Evolutionary conservation across 371 early-diverging fungal species (phyloP), one percentile per base, ranked within the genome.

Genomic region (Mucor irregularis): DNA sequence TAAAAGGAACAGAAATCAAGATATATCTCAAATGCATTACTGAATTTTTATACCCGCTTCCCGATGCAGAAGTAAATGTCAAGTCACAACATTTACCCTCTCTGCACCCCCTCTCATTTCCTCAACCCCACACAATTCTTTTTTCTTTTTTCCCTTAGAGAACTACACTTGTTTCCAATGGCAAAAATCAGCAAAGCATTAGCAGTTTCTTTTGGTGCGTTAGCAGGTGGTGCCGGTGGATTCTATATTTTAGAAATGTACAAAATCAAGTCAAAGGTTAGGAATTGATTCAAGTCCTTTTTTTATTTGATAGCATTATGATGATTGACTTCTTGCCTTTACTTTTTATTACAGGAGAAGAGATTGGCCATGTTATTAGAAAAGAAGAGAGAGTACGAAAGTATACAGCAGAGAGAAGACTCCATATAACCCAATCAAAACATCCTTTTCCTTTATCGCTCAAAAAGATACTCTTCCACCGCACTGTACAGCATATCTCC

Each of bases 171-270:
- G 13, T 25, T 22, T n/a, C 16, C 2, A 13, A 70, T 69, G 73
- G 46, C 62, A 21, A 70, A 62, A 42, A 38, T 73, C 28, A 53
- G 61, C 43, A 64, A 73, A 60, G 73, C 69, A 33, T 56, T 73
- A 22, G 68, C 69, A 5, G 72, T 74, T 34, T 73, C 74, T 5
- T 66, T 77, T 56, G 78, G 78, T 44, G 73, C 78, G 4, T 58
- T 77, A 38, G 60, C 69, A 30, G 78, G 78, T 33, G 78, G 78
- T 56, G 78, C 69, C 6, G 62, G 59, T 29, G 78, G 78, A 0
- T 77, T 77, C 25, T 77, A 73, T 30, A 52, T 68, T 21, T 53
- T 77, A 44, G 78, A 77, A 59, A 68, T 64, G 62, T 77, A 77
- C 58, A 77, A 77, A 57, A 73, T 77, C 33, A 69, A 68, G 31